These are phyloP conservation scores for Aspergillus biplanus DNA, from an alignment of 495 filamentous ascomycete genomes.

Conservation along the genomic window DNA sequence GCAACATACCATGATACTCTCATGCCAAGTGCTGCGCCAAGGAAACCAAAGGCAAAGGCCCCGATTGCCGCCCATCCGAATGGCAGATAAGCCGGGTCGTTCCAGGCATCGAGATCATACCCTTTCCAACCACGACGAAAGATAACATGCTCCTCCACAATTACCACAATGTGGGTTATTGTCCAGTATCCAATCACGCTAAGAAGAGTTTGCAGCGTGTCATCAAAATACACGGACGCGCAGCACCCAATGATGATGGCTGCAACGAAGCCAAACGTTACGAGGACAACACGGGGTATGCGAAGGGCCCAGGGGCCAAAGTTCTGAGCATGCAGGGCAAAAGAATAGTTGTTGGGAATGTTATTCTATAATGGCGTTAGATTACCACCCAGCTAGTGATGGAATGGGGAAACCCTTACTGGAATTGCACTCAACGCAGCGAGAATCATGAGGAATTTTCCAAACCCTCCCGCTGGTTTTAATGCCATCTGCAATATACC, in stretches of 20 bases:
- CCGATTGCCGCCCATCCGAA: slow-evolving; percentile 65
- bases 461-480: slow-evolving; percentile 46
- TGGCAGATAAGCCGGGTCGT: slow-evolving; percentile 55
- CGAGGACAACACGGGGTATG: slow-evolving; percentile 35
- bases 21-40: slow-evolving; percentile 72
- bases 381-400: background rate
- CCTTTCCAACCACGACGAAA: slow-evolving; percentile 62
- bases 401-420: slow-evolving; percentile 19
- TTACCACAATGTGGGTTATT: slow-evolving; percentile 69
- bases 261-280: slow-evolving; percentile 31
- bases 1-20: slow-evolving; percentile 71
- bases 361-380: slow-evolving; percentile 27
- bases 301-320: slow-evolving; percentile 38
- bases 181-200: slow-evolving; percentile 66
- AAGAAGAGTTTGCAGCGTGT: slow-evolving; percentile 31
- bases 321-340: slow-evolving; percentile 38
- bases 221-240: slow-evolving; percentile 31
- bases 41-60: slow-evolving; percentile 64
- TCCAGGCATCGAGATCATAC: slow-evolving; percentile 62
- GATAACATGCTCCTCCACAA: slow-evolving; percentile 70
- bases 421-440: slow-evolving; percentile 42
- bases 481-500: slow-evolving; percentile 63
- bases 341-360: slow-evolving; percentile 36
- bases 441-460: slow-evolving; percentile 42
- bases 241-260: slow-evolving; percentile 31